Evolutionary conservation across 108 stramenopile genomes (phyloP), one percentile per base, ranked within the genome.

Genomic region (Poteriospumella lacustris): DNA sequence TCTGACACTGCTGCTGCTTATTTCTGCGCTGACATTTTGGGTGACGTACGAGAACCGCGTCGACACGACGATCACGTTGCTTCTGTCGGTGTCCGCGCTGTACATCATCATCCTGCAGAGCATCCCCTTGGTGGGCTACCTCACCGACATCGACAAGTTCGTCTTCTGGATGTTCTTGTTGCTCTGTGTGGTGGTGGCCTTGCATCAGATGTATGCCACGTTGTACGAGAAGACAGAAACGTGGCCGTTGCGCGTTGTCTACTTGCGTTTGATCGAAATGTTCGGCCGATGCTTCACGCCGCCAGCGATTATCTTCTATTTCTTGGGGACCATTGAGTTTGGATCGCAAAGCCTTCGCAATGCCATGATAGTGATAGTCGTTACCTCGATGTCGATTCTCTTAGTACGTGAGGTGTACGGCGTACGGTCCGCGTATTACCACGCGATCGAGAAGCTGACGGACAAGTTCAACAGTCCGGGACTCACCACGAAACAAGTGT

Each of bases 61-160:
- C 12, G 31, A 67, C 19, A 67, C 31, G 12, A 67, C 64, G 19
- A 67, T 67, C 64, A 67, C 64, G 12, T 41, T 67, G 19, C 31
- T 67, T 15, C 64, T 67, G 12, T 67, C 64, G 15, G 64, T 67
- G 40, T 67, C 64, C 9, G 64, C 64, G 31, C 31, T 67, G 36
- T 67, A 67, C 19, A 33, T 67, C 9, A 19, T 67, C 12, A 41
- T 67, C 19, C 19, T 67, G 15, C 19, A 9, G 64, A 67, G 19
- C 31, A 67, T 67, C 15, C 64, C 64, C 9, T 40, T 67, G 31
- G 39, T 67, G 19, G 64, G 64, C 64, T 67, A 67, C 19, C 64
- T 67, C 12, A 67, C 64, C 36, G 15, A 67, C 19, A 33, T 67
- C 9, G 64, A 67, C 19, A 9, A 33, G 12, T 67, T 31, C 19